Conservation (phyloP, 163 green algal genomes). For the Volvox carteri region DNA sequence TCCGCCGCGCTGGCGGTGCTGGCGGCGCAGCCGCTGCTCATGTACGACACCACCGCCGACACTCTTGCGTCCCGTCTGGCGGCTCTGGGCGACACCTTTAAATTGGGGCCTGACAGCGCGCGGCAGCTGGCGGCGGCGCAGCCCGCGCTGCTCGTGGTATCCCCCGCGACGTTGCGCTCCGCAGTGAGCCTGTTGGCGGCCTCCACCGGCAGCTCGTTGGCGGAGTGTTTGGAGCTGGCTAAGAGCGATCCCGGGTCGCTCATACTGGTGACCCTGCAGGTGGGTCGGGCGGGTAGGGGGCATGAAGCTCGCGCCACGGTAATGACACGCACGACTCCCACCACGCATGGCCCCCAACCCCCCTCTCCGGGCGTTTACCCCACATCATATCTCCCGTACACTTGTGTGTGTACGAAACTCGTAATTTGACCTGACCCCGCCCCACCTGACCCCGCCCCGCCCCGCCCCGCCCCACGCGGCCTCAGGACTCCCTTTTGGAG, state of each 20-base stretch:
- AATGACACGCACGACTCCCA: background rate
- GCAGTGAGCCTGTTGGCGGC: background rate
- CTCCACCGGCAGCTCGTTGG: background rate
- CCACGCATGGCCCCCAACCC: too few relatives aligned
- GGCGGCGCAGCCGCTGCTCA: conserved; percentile 57
- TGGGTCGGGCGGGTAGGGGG: background rate
- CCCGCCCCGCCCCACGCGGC: background rate
- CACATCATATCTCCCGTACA: background rate
- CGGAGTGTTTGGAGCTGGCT: conserved; percentile 34
- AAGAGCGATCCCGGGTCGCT: conserved; percentile 48
- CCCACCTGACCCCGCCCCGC: too few relatives aligned
- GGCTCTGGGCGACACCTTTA: conserved; percentile 51
- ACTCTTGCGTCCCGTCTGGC: conserved; percentile 49
- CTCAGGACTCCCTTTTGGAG: conserved; percentile 42
- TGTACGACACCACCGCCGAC: conserved; percentile 62
- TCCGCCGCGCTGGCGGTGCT: conserved; percentile 60
- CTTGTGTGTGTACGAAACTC: too few relatives aligned
- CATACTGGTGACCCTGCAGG: conserved; percentile 39
- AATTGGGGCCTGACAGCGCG: conserved; percentile 46
- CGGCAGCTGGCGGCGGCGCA: conserved; percentile 41
- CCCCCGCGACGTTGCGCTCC: conserved; percentile 62
- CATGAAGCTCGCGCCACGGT: too few relatives aligned
- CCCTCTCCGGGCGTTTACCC: too few relatives aligned
- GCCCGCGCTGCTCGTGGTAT: conserved; percentile 67
- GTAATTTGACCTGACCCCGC: too few relatives aligned